Evolutionary conservation across 352 stramenopile species (phyloP), one percentile per base, ranked within the genome.

Genomic region (Globisporangium camurandrum): DNA sequence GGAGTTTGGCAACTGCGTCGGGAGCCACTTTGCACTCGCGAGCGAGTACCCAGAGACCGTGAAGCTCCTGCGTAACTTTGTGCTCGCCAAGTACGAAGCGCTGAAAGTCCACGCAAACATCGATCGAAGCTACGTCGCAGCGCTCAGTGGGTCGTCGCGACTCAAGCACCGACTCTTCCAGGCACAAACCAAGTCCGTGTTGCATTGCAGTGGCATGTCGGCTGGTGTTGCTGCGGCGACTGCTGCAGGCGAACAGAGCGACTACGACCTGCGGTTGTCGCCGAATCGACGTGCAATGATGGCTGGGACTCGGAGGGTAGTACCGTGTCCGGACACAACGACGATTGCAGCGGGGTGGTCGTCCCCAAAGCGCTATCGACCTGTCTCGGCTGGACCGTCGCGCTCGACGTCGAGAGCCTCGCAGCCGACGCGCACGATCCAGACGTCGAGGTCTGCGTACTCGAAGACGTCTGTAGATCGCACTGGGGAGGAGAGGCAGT

Each of bases 1-100:
- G 6, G 82, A 90, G 51, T 93, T 90, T 62, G 75, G 82, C 57
- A 90, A 93, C 54, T 78, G 74, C 46, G 49, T 89, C 0, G 80
- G 82, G 9, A 56, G 64, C 0, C 82, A 93, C 64, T 93, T 93
- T 42, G 44, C 59, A 38, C 51, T 91, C 19, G 46, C 48, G 8
- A 56, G 45, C 5, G 75, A 85, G 44, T 87, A 93, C 42, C 66
- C 72, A 0, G 73, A 77, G 54, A 75, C 63, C 8, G 39, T 64
- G 3, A 54, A 60, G 33, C 43, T 88, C 22, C 23, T 92, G 44
- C 59, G 59, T 2, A 86, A 85, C 54, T 92, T 81, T 43, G 58
- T 76, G 9, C 26, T 70, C 12, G 44, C 63, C 17, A 92, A 92
- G 44, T 71, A 79, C 45, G 66, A 75, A n/a, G 56, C 73, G 37